Evolutionary conservation across 164 flowering plant species (phyloP).

Genomic region (Warburgia ugandensis): DNA sequence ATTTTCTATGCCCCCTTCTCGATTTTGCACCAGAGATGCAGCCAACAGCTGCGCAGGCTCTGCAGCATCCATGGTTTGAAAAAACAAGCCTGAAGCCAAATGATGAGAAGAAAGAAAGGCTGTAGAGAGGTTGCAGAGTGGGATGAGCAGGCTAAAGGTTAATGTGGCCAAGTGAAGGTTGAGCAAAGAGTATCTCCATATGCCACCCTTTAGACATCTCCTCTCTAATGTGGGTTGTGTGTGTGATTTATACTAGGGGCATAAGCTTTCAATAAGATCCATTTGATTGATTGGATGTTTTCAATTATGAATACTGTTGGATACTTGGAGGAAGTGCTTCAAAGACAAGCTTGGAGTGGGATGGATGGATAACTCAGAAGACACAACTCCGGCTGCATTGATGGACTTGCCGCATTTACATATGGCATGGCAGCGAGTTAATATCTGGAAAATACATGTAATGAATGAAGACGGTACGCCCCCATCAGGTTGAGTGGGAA

Average conservation of each 20-base stretch:
- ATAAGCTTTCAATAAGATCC: constrained; percentile 14
- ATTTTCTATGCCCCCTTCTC: constrained; percentile 65
- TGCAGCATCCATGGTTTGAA: constrained; percentile 81
- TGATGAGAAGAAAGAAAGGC: constrained; percentile 23
- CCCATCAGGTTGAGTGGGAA: constrained; percentile 1
- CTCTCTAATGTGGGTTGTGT: constrained; percentile 21
- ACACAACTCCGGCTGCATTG: constrained; percentile 1
- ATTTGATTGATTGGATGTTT: constrained; percentile 5
- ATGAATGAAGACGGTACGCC: not conserved
- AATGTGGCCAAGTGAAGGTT: constrained; percentile 35
- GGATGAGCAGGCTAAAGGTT: constrained; percentile 52
- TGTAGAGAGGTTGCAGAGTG: constrained; percentile 31
- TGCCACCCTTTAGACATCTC: constrained; percentile 6
- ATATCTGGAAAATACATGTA: not conserved
- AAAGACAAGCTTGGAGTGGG: constrained; percentile 1
- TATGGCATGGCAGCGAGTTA: not conserved
- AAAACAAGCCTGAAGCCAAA: constrained; percentile 13
- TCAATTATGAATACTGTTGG: not conserved
- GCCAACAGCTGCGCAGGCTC: constrained; percentile 80
- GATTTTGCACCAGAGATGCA: constrained; percentile 92
- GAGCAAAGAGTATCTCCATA: no score
- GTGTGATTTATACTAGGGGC: constrained; percentile 15
- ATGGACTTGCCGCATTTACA: not conserved
- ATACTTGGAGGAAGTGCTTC: not conserved
- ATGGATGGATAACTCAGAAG: not conserved